Evolutionary conservation across 495 filamentous ascomycete species (phyloP), one percentile per base, ranked within the genome.

Genomic region (Lophiostoma macrostomum): DNA sequence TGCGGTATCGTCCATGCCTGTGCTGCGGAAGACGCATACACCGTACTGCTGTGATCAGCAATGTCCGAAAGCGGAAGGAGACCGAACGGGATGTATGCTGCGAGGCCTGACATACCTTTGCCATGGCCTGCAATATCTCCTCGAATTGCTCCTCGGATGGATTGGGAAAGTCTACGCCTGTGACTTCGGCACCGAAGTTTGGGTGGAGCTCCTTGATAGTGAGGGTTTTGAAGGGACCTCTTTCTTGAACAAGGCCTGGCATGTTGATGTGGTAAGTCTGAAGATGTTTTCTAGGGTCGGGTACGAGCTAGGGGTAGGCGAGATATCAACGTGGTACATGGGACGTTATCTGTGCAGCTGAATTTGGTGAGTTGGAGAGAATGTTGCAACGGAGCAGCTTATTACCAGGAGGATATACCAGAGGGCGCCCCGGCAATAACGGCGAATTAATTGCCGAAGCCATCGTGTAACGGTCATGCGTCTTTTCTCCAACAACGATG

Each of bases 21-120:
- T 79, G 35, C 71, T 59, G 18, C 80, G 76, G 64, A 81, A 77
- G 22, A 80, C 72, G 57, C 68, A 68, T 14, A 83, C 69, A 37
- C 78, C 80, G 62, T 80, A 81, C 79, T 81, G 36, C n/a, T n/a
- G n/a, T n/a, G n/a, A n/a, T n/a, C n/a, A n/a, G n/a, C n/a, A n/a
- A n/a, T n/a, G n/a, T n/a, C n/a, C n/a, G n/a, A n/a, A n/a, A n/a
- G n/a, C n/a, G n/a, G n/a, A n/a, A n/a, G n/a, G n/a, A n/a, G n/a
- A n/a, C n/a, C n/a, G n/a, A n/a, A n/a, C n/a, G n/a, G n/a, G n/a
- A n/a, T n/a, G n/a, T n/a, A n/a, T n/a, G n/a, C n/a, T n/a, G n/a
- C n/a, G n/a, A n/a, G 30, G 30, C 30, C 7, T n/a, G 16, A 47
- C 56, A 48, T 41, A 76, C 76, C 68, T 78, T 76, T 28, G 75